Conservation (phyloP, 2,329 filamentous ascomycete genomes). For the Exserohilum turcica region DNA sequence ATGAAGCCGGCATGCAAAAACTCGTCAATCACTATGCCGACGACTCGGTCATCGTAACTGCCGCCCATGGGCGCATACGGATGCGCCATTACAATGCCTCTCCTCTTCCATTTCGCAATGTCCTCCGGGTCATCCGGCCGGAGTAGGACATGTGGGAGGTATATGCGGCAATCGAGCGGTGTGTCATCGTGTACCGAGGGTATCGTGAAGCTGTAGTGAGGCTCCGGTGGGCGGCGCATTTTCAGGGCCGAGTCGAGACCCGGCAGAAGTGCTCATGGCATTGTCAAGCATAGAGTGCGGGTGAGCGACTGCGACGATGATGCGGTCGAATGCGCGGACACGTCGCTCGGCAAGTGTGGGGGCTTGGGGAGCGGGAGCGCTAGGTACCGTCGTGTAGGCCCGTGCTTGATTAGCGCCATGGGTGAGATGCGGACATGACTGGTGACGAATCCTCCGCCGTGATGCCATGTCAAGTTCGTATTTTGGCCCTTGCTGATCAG, state of each 20-base stretch:
- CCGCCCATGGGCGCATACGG: constrained; percentile 90
- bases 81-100: constrained; percentile 76
- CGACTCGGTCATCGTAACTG: constrained; percentile 79
- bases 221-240: constrained; percentile 34
- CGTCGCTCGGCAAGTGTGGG: not conserved
- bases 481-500: too few species aligned
- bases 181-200: constrained; percentile 82
- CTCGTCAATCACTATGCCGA: constrained; percentile 66
- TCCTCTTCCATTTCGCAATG: constrained; percentile 43
- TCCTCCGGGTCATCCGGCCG: constrained; percentile 9
- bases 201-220: constrained; percentile 69
- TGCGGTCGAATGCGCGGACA: not conserved
- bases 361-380: not conserved
- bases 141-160: constrained; percentile 58
- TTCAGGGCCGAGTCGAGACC: constrained; percentile 34
- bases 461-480: not conserved
- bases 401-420: not conserved
- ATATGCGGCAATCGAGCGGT: constrained; percentile 79
- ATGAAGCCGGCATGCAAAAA: constrained; percentile 74
- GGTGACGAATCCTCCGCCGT: not conserved
- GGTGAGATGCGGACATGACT: not conserved
- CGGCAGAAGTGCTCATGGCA: constrained; percentile 29
- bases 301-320: not conserved
- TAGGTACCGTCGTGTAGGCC: not conserved
- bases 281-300: constrained; percentile 11